Base-by-base conservation (phyloP, 2,329 filamentous ascomycete genomes). In the Hypoxylon sp. region DNA sequence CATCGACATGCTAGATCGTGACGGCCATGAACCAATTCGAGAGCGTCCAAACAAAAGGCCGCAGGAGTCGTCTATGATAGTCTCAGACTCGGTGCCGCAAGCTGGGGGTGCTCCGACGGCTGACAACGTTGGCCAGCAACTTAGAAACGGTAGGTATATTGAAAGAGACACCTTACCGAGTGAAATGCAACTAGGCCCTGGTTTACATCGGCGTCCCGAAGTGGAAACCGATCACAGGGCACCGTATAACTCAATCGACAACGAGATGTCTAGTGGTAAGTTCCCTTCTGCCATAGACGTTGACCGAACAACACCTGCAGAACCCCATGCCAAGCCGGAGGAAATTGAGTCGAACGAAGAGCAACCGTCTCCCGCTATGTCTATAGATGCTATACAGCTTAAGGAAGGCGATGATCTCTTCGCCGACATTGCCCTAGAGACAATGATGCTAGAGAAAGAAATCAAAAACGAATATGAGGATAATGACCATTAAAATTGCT, bases 331-430 rank as follows among this genome's bases (percentile, higher is more conserved):
- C 39, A 22, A 10, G 8, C 17, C 14, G 39, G 39, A 22, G 39
- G 39, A 44, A 22, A 10, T 6, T 44, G 39, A 11, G 17, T 8
- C 39, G 17, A 11, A 1, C 35, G 4, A 9, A 17, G 8, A 10
- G 17, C n/a, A 22, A 9, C 39, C 39, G 3, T 44, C 39, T 17
- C 17, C 39, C 17, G 17, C 39, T 44, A 10, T 2, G 5, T 44
- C 39, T 44, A 1, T 44, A 8, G 29, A 47, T 22, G 24, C 14
- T 31, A 35, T 24, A 50, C 3, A 37, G 3, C n/a, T 52, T 24
- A 29, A 31, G 24, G 13, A n/a, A 22, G 53, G 26, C 22, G 29
- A 51, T 14, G 64, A 67, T 55, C 55, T 67, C 35, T 70, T 70
- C 31, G 52, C 56, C 22, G 51, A 58, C 10, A 13, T 24, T 19